Percentiles rank a stretch among this genome's conserved stretches.
Conservation (phyloP, 495 filamentous ascomycete species). For the Hypoxylon perforatum region DNA sequence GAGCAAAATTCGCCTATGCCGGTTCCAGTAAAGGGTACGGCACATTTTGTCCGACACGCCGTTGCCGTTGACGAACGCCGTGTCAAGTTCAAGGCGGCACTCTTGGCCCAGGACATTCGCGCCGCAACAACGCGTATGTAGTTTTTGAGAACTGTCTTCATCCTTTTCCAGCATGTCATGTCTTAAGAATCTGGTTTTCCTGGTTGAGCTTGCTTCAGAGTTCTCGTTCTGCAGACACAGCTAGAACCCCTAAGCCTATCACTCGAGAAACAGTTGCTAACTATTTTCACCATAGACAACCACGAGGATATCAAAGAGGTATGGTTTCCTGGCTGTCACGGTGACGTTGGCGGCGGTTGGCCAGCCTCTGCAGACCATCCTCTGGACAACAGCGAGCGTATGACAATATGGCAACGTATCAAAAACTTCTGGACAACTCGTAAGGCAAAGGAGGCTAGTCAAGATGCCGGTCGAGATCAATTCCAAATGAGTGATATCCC, state of each 20-base stretch:
- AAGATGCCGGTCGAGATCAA: conserved; percentile 27
- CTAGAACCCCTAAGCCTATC: too few relatives aligned
- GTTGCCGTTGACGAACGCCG: conserved; percentile 60
- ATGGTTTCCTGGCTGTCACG: conserved; percentile 51
- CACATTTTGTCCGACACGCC: conserved; percentile 54
- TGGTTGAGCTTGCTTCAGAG: too few relatives aligned
- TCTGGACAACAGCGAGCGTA: conserved; percentile 20
- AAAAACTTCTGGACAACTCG: conserved; percentile 42
- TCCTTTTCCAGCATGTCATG: too few relatives aligned
- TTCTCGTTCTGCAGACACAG: too few relatives aligned
- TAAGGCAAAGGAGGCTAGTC: conserved; percentile 29
- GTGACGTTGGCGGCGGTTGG: conserved; percentile 57
- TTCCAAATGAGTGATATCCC: conserved; percentile 53
- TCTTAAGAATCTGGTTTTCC: too few relatives aligned
- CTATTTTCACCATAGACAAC: not conserved
- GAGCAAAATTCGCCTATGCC: conserved; percentile 58
- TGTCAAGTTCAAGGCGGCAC: conserved; percentile 54
- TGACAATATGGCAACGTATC: conserved; percentile 39
- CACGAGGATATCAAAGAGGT: conserved; percentile 48
- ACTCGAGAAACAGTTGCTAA: too few relatives aligned
- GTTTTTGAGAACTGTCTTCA: too few relatives aligned
- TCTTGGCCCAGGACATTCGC: conserved; percentile 44
- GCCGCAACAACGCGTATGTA: conserved; percentile 4
- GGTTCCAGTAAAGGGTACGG: conserved; percentile 43
- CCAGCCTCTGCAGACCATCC: conserved; percentile 21